phyloP scores from a whole-genome alignment of 768 basidiomycete genomes.

The Russula virescens region DNA sequence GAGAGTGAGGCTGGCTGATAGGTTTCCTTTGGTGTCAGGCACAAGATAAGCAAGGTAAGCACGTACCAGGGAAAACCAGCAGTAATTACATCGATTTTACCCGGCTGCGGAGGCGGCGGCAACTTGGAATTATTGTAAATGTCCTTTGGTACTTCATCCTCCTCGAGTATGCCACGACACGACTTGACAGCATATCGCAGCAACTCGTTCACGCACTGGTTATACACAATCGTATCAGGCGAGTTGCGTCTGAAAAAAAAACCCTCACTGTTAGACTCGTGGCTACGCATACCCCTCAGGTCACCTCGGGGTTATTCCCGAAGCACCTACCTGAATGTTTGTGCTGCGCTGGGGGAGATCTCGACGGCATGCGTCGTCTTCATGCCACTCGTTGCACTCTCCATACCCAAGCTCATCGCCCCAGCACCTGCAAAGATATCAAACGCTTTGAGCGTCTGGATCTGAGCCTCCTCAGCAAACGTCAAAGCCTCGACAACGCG shows the following conservation, averaged over 20 bases:
- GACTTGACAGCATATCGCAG: conserved; percentile 53
- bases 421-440: conserved; percentile 47
- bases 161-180: conserved; percentile 30
- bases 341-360: conserved; percentile 68
- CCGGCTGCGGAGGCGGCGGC: conserved; percentile 44
- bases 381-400: conserved; percentile 44
- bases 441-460: conserved; percentile 31
- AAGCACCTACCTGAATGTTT: conserved; percentile 50
- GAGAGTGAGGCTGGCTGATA: conserved; percentile 65
- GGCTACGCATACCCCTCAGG: too few relatives aligned
- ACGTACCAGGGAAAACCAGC: conserved; percentile 74
- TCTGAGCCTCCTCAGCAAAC: conserved; percentile 29
- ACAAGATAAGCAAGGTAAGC: background rate
- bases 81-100: conserved; percentile 54
- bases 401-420: conserved; percentile 57
- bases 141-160: conserved; percentile 37
- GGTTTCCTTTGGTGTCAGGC: background rate
- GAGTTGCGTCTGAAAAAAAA: conserved; percentile 43
- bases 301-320: background rate
- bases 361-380: conserved; percentile 64
- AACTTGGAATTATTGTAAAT: conserved; percentile 36
- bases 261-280: background rate
- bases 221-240: conserved; percentile 49
- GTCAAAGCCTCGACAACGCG: conserved; percentile 24
- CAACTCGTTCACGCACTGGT: conserved; percentile 65